Evolutionary conservation across 2,329 filamentous ascomycete genomes (phyloP).

Genomic region (Penicillium sp.): DNA sequence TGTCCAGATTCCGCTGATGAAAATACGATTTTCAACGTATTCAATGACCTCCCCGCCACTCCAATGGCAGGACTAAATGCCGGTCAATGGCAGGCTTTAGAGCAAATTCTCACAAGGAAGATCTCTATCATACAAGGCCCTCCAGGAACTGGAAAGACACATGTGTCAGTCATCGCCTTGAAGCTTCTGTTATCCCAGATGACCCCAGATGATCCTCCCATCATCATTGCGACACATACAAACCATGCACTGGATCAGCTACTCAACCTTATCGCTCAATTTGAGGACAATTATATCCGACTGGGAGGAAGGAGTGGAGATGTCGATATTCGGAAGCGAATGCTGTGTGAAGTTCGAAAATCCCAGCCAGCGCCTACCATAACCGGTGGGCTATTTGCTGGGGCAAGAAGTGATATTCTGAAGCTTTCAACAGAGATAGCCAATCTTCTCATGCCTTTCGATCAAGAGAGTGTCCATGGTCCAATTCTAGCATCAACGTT

Average conservation of each 20-base stretch:
- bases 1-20: slow-evolving; percentile 39
- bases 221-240: slow-evolving; percentile 83
- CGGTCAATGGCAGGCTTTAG: slow-evolving; percentile 72
- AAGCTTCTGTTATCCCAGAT: slow-evolving; percentile 67
- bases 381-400: slow-evolving; percentile 44
- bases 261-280: slow-evolving; percentile 64
- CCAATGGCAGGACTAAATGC: slow-evolving; percentile 61
- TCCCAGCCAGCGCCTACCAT: slow-evolving; percentile 37
- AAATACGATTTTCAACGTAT: slow-evolving; percentile 55
- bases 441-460: slow-evolving; percentile 50
- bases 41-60: slow-evolving; percentile 58
- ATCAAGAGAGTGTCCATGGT: slow-evolving; percentile 34
- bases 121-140: slow-evolving; percentile 83
- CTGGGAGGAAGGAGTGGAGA: slow-evolving; percentile 73
- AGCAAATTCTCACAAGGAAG: slow-evolving; percentile 70
- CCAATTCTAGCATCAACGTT: slow-evolving; percentile 62
- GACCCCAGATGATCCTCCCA: slow-evolving; percentile 61
- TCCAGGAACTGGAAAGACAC: slow-evolving; percentile 80
- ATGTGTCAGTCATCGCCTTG: slow-evolving; percentile 74
- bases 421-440: slow-evolving; percentile 47
- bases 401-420: slow-evolving; percentile 49
- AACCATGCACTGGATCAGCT: slow-evolving; percentile 91
- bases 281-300: slow-evolving; percentile 66
- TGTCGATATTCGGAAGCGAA: slow-evolving; percentile 66
- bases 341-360: slow-evolving; percentile 65